A percentile compares a stretch with the other conserved stretches of the same genome.
These are phyloP conservation scores for Panellus pusillus DNA, from an alignment of 768 basidiomycete species.

Conservation along the genomic window DNA sequence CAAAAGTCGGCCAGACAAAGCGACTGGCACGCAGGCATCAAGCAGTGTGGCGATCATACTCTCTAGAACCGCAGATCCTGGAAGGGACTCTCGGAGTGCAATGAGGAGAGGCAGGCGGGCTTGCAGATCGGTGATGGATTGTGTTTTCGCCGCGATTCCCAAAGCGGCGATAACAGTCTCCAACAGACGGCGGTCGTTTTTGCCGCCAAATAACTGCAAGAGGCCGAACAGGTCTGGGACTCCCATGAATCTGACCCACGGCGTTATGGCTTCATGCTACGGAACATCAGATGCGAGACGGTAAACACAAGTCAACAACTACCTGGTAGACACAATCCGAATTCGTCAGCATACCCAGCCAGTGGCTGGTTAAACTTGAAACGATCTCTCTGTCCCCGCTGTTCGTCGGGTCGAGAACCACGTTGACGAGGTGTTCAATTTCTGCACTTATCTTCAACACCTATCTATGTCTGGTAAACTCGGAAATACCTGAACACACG, in stretches of 20 bases:
- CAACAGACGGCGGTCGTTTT: conserved; percentile 27
- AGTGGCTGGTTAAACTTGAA: conserved; percentile 42
- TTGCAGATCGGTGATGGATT: conserved; percentile 29
- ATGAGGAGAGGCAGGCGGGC: conserved; percentile 40
- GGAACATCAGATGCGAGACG: not conserved
- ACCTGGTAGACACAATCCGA: conserved; percentile 9
- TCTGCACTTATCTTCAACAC: conserved; percentile 32
- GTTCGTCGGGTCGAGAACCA: conserved; percentile 36
- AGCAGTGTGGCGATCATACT: conserved; percentile 46
- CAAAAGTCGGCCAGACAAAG: conserved; percentile 30
- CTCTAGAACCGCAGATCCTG: conserved; percentile 41
- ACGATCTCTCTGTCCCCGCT: conserved; percentile 40
- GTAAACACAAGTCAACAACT: not conserved
- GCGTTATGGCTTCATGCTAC: conserved; percentile 28
- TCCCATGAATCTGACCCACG: conserved; percentile 62
- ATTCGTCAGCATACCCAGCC: conserved; percentile 31
- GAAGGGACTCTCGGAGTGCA: conserved; percentile 33
- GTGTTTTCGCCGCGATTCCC: conserved; percentile 21
- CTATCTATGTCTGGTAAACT: not conserved
- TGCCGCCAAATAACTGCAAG: conserved; percentile 38
- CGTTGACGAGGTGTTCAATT: conserved; percentile 39
- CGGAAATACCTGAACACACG: conserved; percentile 36
- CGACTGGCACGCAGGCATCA: conserved; percentile 39
- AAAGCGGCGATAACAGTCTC: conserved; percentile 40
- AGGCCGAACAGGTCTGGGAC: conserved; percentile 40